A percentile compares a stretch with the other conserved stretches of the same genome.
Conservation (phyloP, 306 rosid species). For the Castanea mollissima region DNA sequence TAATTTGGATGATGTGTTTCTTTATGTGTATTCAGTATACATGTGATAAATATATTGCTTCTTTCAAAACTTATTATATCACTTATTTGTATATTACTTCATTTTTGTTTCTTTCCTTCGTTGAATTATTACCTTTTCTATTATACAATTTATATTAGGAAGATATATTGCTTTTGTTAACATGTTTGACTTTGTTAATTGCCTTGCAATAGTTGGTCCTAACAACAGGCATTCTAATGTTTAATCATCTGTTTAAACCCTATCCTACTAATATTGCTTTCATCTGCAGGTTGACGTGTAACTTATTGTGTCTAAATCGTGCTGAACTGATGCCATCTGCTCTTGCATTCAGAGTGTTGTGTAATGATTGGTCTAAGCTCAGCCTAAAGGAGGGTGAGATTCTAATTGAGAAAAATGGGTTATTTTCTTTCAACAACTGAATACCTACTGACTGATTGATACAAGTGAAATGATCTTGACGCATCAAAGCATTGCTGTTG, state of each 20-base stretch:
- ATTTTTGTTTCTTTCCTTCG: background rate
- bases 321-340: constrained; percentile 29
- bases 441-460: constrained; percentile 67
- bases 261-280: background rate
- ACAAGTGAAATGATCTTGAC: constrained; percentile 46
- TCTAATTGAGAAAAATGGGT: constrained; percentile 47
- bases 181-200: background rate
- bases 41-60: background rate
- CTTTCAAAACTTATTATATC: background rate
- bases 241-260: background rate
- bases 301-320: background rate
- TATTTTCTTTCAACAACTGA: constrained; percentile 42
- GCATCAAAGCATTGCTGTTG: constrained; percentile 36
- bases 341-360: constrained; percentile 30
- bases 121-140: background rate
- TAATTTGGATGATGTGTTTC: background rate
- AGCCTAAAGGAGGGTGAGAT: constrained; percentile 21
- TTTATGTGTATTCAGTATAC: background rate
- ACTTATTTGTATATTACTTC: background rate
- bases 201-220: background rate
- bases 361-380: constrained; percentile 33
- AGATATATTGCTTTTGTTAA: background rate
- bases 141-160: background rate
- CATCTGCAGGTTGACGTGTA: constrained; percentile 50
- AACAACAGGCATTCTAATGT: background rate